phyloP scores from a whole-genome alignment of 441 rosid genomes.

The Pelargonium citronellum region DNA sequence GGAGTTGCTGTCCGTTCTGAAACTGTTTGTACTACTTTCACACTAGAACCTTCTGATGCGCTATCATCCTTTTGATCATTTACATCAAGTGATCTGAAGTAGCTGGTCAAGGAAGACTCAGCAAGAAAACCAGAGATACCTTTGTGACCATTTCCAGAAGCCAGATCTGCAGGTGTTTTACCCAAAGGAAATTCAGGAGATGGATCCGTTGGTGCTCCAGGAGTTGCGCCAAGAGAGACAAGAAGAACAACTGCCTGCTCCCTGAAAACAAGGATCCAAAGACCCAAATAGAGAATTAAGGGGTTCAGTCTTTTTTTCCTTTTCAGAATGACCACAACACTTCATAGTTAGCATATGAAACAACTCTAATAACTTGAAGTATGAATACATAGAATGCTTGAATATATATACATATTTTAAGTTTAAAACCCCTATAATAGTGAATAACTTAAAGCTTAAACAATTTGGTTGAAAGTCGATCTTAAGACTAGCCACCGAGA shows the following conservation, averaged over 20 bases:
- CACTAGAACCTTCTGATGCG: constrained; percentile 23
- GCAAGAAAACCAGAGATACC: constrained; percentile 92
- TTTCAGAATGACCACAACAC: too few relatives aligned
- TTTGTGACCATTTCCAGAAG: constrained; percentile 75
- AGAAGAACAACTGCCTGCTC: constrained; percentile 74
- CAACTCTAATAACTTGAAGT: too few relatives aligned
- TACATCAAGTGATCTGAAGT: constrained; percentile 47
- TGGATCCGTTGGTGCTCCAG: constrained; percentile 79
- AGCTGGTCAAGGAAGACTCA: constrained; percentile 53
- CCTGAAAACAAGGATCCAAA: constrained; percentile 37
- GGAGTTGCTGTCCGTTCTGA: constrained; percentile 41
- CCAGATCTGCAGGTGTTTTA: constrained; percentile 81
- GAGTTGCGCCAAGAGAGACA: constrained; percentile 68
- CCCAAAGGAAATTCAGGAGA: constrained; percentile 56
- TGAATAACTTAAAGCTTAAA: too few relatives aligned
- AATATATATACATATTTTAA: too few relatives aligned
- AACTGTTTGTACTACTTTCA: constrained; percentile 37
- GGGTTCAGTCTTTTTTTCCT: too few relatives aligned
- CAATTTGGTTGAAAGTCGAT: too few relatives aligned
- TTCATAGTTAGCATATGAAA: too few relatives aligned
- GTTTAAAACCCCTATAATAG: too few relatives aligned
- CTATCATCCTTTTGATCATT: constrained; percentile 36
- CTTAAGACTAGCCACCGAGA: too few relatives aligned
- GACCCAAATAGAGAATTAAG: constrained; percentile 11
- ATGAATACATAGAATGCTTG: too few relatives aligned